Evolutionary conservation across 1,284 basidiomycete genomes (phyloP).

Genomic region (Takashimella tepidaria): DNA sequence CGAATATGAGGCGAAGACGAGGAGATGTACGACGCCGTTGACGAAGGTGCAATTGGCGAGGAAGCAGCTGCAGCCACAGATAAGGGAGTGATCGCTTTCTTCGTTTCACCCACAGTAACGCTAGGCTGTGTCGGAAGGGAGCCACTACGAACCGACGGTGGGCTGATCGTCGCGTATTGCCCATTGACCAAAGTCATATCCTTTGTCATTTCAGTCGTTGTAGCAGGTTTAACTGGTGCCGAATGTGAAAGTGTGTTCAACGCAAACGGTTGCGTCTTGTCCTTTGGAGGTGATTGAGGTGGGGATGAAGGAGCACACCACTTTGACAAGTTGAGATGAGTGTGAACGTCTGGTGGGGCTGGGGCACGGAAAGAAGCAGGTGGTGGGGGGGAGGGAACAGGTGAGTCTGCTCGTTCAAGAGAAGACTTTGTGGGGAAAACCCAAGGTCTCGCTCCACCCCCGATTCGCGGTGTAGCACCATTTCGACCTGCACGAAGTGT

Average conservation of each 20-base stretch:
- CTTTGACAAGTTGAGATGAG: constrained; percentile 37
- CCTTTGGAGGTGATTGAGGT: constrained; percentile 40
- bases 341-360: constrained; percentile 38
- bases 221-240: background rate
- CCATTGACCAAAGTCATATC: constrained; percentile 35
- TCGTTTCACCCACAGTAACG: too few relatives aligned
- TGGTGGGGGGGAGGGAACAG: constrained; percentile 24
- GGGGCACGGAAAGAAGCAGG: constrained; percentile 36
- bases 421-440: constrained; percentile 26
- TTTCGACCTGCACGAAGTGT: background rate
- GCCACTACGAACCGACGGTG: background rate
- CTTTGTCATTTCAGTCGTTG: background rate
- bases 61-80: background rate
- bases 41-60: background rate
- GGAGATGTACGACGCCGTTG: background rate
- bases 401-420: constrained; percentile 24
- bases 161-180: constrained; percentile 30
- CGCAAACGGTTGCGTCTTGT: background rate
- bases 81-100: too few relatives aligned
- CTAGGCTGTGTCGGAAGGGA: background rate
- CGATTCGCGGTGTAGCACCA: background rate
- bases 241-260: background rate
- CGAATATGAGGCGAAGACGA: constrained; percentile 25
- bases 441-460: constrained; percentile 26
- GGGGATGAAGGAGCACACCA: constrained; percentile 45